A percentile compares a stretch with the other conserved stretches of the same genome.
Evolutionary conservation across 179 eudicot genomes (phyloP).

Genomic region (Gypsophila paniculata): DNA sequence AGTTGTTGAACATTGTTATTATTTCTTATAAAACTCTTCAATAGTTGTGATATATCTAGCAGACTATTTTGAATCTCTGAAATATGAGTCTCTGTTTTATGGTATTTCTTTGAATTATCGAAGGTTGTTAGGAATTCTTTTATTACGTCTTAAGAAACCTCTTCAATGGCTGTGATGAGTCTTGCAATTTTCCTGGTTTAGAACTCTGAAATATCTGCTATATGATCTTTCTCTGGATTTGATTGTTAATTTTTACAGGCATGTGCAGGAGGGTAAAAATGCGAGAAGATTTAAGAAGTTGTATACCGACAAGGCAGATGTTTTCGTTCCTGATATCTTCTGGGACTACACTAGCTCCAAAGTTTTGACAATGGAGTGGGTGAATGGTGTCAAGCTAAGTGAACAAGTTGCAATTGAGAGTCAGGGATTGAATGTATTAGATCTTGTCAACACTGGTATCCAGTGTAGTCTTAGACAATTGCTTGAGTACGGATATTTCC

Average conservation of each 20-base stretch:
- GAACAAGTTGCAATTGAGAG: slow-evolving; percentile 89
- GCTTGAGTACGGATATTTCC: slow-evolving; percentile 97
- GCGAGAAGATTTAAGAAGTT: slow-evolving; percentile 96
- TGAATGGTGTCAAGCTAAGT: slow-evolving; percentile 84
- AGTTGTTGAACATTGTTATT: background rate
- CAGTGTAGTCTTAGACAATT: slow-evolving; percentile 98
- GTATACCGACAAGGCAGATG: slow-evolving; percentile 95
- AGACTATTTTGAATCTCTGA: no score
- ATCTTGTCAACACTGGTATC: slow-evolving; percentile 89
- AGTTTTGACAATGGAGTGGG: slow-evolving; percentile 99
- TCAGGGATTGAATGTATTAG: slow-evolving; percentile 89
- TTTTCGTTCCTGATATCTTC: slow-evolving; percentile 93
- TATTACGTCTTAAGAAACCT: no score
- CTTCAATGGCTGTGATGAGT: no score
- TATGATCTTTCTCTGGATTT: slow-evolving; percentile 37
- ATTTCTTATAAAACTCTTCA: background rate
- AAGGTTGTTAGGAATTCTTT: no score
- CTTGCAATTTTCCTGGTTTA: background rate
- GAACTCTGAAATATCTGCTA: slow-evolving; percentile 12
- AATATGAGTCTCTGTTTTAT: no score
- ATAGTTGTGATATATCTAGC: background rate
- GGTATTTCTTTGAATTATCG: no score
- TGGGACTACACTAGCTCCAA: slow-evolving; percentile 97
- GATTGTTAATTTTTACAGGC: slow-evolving; percentile 80
- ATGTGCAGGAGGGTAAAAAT: slow-evolving; percentile 99